These are phyloP conservation scores for Cardamine chenopodiifolia DNA, from an alignment of 345 rosid genomes.

Conservation along the genomic window DNA sequence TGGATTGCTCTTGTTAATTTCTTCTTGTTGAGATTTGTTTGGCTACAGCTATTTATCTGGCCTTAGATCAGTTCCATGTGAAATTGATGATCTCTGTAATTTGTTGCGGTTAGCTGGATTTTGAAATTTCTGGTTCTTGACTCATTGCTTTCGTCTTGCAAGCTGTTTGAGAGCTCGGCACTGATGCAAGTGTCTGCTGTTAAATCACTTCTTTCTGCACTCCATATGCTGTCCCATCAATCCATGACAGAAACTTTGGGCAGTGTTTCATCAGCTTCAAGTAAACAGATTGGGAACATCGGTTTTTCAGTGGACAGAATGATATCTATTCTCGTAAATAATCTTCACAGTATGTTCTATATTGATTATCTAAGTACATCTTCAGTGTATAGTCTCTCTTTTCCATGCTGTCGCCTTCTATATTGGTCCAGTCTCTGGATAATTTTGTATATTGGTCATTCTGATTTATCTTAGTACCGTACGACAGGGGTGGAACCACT, in stretches of 20 bases:
- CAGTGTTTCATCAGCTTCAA: conserved; percentile 69
- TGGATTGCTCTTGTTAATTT: conserved; percentile 15
- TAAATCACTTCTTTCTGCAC: conserved; percentile 92
- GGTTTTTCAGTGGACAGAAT: conserved; percentile 92
- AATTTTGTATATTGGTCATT: conserved; percentile 19
- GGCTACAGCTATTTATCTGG: conserved; percentile 8
- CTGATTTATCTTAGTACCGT: conserved; percentile 16
- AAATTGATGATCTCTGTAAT: conserved; percentile 14
- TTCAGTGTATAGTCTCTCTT: conserved; percentile 15
- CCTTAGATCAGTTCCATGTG: conserved; percentile 11
- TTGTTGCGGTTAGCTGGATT: conserved; percentile 18
- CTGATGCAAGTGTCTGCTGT: conserved; percentile 95
- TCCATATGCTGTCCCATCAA: conserved; percentile 79
- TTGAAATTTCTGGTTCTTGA: conserved; percentile 45
- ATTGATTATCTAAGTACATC: conserved; percentile 10
- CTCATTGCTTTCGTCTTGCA: conserved; percentile 43
- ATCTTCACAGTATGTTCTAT: conserved; percentile 84
- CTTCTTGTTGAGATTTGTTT: conserved; percentile 16
- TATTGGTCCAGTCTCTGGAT: conserved; percentile 8
- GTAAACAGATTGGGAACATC: conserved; percentile 79
- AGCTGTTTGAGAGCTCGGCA: conserved; percentile 99
- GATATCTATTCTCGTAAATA: conserved; percentile 87
- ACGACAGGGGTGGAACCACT: conserved; percentile 81
- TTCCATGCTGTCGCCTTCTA: conserved; percentile 16
- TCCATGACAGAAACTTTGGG: conserved; percentile 74